Evolutionary conservation across 805 yeast genomes (phyloP).

Genomic region (Lipomyces anomalus): DNA sequence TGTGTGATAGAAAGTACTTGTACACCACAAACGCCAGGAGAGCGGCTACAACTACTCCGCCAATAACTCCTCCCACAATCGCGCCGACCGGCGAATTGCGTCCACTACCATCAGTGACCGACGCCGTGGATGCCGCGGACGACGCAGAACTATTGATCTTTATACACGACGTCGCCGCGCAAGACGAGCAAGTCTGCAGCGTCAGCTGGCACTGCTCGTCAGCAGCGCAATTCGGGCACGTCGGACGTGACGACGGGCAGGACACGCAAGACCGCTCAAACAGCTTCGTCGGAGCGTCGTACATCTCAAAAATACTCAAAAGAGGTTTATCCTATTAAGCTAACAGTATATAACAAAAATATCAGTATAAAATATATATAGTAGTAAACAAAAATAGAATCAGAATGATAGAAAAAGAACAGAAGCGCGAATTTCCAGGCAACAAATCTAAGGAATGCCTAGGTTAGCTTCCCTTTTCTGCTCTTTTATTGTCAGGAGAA

Average conservation of each 20-base stretch:
- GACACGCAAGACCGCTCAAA: conserved; percentile 26
- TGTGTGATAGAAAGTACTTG: conserved; percentile 25
- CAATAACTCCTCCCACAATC: conserved; percentile 68
- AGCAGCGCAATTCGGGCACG: conserved; percentile 51
- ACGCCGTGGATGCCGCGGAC: conserved; percentile 2
- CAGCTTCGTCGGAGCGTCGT: background rate
- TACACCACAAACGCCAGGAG: conserved; percentile 35
- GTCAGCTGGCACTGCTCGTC: conserved; percentile 53
- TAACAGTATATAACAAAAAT: too few relatives aligned
- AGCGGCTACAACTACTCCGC: conserved; percentile 45
- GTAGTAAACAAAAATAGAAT: too few relatives aligned
- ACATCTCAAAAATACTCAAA: too few relatives aligned
- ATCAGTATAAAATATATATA: too few relatives aligned
- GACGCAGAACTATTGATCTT: conserved; percentile 22
- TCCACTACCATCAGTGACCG: conserved; percentile 17
- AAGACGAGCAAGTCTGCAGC: conserved; percentile 50
- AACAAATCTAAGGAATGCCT: too few relatives aligned
- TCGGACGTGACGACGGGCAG: conserved; percentile 34
- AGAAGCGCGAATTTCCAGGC: too few relatives aligned
- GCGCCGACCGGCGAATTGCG: conserved; percentile 43
- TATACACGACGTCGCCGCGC: conserved; percentile 53
- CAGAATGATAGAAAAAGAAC: too few relatives aligned
- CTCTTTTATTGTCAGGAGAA: too few relatives aligned
- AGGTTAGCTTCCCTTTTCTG: too few relatives aligned
- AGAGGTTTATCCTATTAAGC: too few relatives aligned